Base-by-base conservation (phyloP, 176 grass and related monocot genomes). In the Zoysia japonica region DNA sequence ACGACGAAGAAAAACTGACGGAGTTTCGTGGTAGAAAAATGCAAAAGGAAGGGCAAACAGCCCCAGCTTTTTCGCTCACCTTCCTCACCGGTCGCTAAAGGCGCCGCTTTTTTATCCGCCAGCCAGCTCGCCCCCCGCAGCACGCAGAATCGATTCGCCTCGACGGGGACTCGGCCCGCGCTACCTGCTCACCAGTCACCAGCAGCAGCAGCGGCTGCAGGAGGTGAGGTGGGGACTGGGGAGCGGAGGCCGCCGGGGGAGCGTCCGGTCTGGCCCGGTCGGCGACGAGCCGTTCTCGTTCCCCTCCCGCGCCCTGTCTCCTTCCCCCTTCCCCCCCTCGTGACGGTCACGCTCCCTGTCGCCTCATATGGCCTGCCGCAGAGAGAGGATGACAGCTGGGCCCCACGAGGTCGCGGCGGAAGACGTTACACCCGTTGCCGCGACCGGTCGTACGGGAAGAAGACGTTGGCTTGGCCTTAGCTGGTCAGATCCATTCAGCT, bases 81-180 rank as follows among this genome's bases (percentile, higher is more conserved):
- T 78, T 71, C 72, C 77, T 77, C 78, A 8, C 56, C 77, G 43
- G 70, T 65, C 76, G 40, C 76, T 36, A 85, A 80, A 76, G 65
- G 49, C 70, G 63, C 65, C 61, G 65, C 61, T 57, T 62, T 53
- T 83, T 87, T 82, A 87, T 82, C 80, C 11, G 52, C 70, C 19
- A 44, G 14, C 49, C 47, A 38, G 35, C 56, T 4, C 5, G 47
- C 45, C 5, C 85, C 10, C 55, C 47, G 2, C 44, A 76, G 84
- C 77, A 80, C 77, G 70, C 65, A 82, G 87, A 67, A 85, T 89
- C 72, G 82, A 85, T 89, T 81, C 77, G 35, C 70, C 60, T 49
- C 15, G 77, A 74, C 76, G 84, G 55, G 42, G 62, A 50, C 51
- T 8, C 63, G 39, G 63, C 62, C 3, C 36, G 47, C 63, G 47